These are phyloP conservation scores for Speleostelium caveatum DNA, from an alignment of 78 protist genomes.

Conservation along the genomic window DNA sequence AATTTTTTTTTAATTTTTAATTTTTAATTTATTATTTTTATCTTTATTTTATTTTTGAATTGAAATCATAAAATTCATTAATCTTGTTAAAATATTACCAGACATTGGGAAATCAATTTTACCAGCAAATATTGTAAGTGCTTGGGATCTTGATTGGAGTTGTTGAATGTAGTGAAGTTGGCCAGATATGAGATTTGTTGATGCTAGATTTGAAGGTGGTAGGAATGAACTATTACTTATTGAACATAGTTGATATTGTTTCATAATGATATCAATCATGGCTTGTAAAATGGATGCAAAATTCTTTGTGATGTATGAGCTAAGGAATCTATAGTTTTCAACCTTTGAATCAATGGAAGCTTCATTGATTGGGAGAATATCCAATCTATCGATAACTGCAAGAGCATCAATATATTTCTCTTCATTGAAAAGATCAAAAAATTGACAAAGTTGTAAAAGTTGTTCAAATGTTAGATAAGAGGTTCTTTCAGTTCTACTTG, in stretches of 20 bases:
- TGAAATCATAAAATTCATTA: conserved; percentile 53
- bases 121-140: conserved; percentile 45
- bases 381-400: conserved; percentile 1
- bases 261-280: conserved; percentile 21
- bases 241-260: conserved; percentile 8
- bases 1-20: no score
- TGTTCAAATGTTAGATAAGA: conserved; percentile 54
- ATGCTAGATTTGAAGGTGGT: background rate
- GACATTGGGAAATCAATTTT: conserved; percentile 75
- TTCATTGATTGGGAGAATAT: background rate
- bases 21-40: no score
- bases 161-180: conserved; percentile 3
- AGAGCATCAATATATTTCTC: conserved; percentile 45
- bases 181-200: conserved; percentile 9
- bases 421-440: conserved; percentile 22
- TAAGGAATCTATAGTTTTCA: conserved; percentile 32
- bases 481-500: conserved; percentile 13
- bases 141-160: conserved; percentile 32
- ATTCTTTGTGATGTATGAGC: conserved; percentile 33
- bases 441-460: conserved; percentile 27
- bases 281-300: conserved; percentile 49
- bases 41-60: background rate
- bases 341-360: conserved; percentile 10
- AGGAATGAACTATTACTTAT: background rate
- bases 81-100: conserved; percentile 35